phyloP scores from a whole-genome alignment of 345 rosid genomes.

The Eutrema heterophyllum region DNA sequence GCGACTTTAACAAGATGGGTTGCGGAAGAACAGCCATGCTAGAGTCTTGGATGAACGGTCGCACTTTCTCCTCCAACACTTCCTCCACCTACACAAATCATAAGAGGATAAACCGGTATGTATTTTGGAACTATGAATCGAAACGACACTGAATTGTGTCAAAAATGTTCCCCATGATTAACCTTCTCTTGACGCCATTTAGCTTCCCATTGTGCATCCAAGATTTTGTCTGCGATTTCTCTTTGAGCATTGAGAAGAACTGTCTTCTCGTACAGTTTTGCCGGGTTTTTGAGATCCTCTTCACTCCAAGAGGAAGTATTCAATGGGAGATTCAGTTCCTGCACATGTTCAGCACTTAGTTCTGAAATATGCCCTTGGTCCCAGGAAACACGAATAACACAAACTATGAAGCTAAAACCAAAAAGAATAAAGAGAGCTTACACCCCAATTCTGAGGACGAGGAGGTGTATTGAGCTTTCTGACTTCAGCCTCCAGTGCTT shows the following conservation, averaged over 20 bases:
- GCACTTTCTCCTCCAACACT: constrained; percentile 81
- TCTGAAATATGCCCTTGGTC: background rate
- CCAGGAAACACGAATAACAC: background rate
- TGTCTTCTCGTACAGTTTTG: constrained; percentile 84
- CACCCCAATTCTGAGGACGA: constrained; percentile 92
- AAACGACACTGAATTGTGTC: background rate
- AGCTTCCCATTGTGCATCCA: constrained; percentile 87
- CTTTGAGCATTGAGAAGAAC: constrained; percentile 92
- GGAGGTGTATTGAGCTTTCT: constrained; percentile 72
- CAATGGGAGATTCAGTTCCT: constrained; percentile 85
- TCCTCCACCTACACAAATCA: constrained; percentile 54
- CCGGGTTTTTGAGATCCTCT: constrained; percentile 76
- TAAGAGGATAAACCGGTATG: background rate
- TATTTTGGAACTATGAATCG: background rate
- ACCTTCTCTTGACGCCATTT: constrained; percentile 97
- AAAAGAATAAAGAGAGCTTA: constrained; percentile 29
- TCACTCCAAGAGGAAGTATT: constrained; percentile 82
- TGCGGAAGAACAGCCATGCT: constrained; percentile 48
- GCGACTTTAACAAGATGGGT: constrained; percentile 52
- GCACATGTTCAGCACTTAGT: constrained; percentile 27
- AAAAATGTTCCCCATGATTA: background rate
- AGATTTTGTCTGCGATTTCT: constrained; percentile 72
- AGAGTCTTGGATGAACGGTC: constrained; percentile 53
- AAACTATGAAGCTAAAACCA: constrained; percentile 1
- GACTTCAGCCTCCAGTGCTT: constrained; percentile 74